phyloP scores from a whole-genome alignment of 768 basidiomycete genomes.

The Lentinula raphanica region DNA sequence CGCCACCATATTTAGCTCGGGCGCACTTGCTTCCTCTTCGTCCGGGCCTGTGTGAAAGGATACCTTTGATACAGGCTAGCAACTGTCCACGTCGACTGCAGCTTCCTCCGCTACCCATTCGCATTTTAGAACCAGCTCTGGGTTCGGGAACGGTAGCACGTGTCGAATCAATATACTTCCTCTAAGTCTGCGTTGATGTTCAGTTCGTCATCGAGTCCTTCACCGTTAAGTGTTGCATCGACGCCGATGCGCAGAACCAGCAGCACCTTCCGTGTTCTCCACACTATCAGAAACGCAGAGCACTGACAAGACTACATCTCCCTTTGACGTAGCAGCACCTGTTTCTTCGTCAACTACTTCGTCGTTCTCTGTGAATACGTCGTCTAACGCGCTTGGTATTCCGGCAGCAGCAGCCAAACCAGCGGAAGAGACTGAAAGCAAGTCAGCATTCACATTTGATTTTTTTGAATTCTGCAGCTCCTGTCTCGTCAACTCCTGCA shows the following conservation, averaged over 20 bases:
- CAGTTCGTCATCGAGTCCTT: not conserved
- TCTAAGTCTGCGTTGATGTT: not conserved
- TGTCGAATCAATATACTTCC: not conserved
- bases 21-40: not conserved
- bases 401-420: not conserved
- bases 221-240: not conserved
- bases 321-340: not conserved
- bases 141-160: not conserved
- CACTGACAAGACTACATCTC: not conserved
- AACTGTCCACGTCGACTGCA: not conserved
- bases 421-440: not conserved
- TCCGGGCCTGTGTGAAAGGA: not conserved
- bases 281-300: not conserved
- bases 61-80: not conserved
- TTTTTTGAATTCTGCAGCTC: not conserved
- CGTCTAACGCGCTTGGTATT: not conserved
- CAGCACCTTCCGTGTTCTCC: not conserved
- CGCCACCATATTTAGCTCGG: not conserved
- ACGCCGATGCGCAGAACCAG: not conserved
- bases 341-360: not conserved
- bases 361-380: not conserved
- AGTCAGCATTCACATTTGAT: constrained; percentile 2
- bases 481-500: not conserved
- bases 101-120: not conserved
- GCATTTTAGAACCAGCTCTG: not conserved